Evolutionary conservation across 805 yeast species (phyloP), one percentile per base, ranked within the genome.

Genomic region (Yarrowia yakushimensis): DNA sequence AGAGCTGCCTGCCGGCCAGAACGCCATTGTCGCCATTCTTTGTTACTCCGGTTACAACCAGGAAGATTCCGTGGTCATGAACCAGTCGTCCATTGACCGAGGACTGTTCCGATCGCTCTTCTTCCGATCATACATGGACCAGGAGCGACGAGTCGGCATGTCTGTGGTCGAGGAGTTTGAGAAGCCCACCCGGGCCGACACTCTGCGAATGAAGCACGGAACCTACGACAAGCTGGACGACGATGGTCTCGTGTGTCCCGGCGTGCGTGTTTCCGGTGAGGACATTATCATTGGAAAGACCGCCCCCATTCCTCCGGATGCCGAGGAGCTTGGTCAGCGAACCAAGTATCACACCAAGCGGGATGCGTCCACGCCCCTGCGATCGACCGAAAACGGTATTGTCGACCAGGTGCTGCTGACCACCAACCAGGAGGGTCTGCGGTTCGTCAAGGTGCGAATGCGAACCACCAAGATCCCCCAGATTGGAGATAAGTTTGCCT

Each of bases 1-100:
- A 79, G 99, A 94, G 77, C 81, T 94, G 66, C 99, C 99, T 37
- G 99, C 99, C 65, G 99, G 99, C 64, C 99, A 94, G 79, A 94
- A 94, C 73, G 99, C 99, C 27, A 85, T 94, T 76, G 99, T 94
- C 50, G 99, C 99, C 28, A 94, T 94, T 81, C 84, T 96, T 45
- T 94, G 99, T 83, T 94, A 94, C 77, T 89, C 97, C 42, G 99
- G 99, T 72, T 94, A 94, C 77, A 94, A 94, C 77, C 99, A 94
- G 81, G 99, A 94, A 87, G 99, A 94, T 87, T 94, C 99, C 42
- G 90, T 94, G 94, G 94, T 94, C 79, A 94, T 94, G 99, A 94
- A 94, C 76, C 99, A 94, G 79, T 87, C 96, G 11, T 89, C 97
- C 36, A 94, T 94, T 73, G 99, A 94, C 76, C 82, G 98, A 72